Evolutionary conservation across 805 yeast species (phyloP).

Genomic region (Schwanniomyces occidentalis): DNA sequence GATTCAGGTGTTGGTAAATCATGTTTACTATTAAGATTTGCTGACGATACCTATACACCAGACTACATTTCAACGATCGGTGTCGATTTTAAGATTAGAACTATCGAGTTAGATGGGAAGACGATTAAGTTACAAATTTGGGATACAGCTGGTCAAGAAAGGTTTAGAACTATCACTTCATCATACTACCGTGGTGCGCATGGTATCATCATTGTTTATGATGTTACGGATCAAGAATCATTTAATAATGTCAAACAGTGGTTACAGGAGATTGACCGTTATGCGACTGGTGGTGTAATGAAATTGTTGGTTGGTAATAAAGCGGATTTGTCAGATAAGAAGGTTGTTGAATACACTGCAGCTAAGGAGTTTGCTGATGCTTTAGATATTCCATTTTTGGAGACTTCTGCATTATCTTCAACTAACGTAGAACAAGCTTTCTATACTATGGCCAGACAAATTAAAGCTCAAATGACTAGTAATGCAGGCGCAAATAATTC

Average conservation of each 20-base stretch:
- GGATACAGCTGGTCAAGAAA: constrained; percentile 99
- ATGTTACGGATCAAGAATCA: constrained; percentile 95
- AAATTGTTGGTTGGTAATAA: constrained; percentile 95
- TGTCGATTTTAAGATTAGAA: constrained; percentile 89
- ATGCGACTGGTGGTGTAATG: constrained; percentile 97
- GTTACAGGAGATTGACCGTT: constrained; percentile 97
- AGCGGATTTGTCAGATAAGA: constrained; percentile 90
- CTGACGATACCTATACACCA: constrained; percentile 95
- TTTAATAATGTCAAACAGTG: constrained; percentile 97
- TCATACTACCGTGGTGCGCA: constrained; percentile 98
- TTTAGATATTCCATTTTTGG: constrained; percentile 89
- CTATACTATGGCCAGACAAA: constrained; percentile 97
- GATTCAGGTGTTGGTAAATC: constrained; percentile 99
- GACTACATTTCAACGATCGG: constrained; percentile 98
- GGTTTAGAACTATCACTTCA: constrained; percentile 96
- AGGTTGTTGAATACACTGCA: constrained; percentile 91
- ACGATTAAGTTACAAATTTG: constrained; percentile 96
- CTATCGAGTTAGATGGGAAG: constrained; percentile 93
- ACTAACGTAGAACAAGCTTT: constrained; percentile 98
- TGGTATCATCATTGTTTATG: constrained; percentile 96
- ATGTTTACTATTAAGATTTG: constrained; percentile 90
- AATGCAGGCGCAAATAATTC: constrained; percentile 43
- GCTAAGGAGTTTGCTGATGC: constrained; percentile 98
- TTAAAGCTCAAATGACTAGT: constrained; percentile 90
- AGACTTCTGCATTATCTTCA: constrained; percentile 92